Conservation (phyloP, 345 rosid genomes). For the Eucalyptus cladocalyx region DNA sequence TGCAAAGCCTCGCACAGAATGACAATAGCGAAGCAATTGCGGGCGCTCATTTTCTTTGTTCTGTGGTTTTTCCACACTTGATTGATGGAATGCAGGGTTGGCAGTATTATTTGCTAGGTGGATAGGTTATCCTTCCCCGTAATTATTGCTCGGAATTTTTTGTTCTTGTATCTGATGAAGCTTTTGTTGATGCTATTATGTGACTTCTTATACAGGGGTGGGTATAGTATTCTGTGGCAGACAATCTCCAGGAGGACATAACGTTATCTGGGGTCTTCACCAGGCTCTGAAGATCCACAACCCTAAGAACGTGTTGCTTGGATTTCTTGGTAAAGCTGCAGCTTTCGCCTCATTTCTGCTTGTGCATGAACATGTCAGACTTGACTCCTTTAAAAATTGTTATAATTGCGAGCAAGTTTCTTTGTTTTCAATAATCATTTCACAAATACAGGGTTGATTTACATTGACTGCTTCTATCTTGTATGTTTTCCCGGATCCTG, state of each 20-base stretch:
- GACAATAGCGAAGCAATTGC: background rate
- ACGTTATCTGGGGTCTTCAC: constrained; percentile 90
- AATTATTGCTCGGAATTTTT: background rate
- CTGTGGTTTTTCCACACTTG: background rate
- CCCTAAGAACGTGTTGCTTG: constrained; percentile 54
- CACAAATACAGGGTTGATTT: background rate
- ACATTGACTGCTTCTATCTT: background rate
- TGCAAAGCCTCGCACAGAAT: background rate
- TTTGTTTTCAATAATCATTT: background rate
- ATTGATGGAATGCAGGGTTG: background rate
- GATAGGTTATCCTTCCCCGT: background rate
- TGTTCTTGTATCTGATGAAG: accelerated
- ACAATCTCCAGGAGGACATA: constrained; percentile 98
- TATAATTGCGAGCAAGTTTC: background rate
- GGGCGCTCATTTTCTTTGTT: background rate
- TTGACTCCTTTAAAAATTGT: background rate
- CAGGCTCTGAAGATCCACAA: constrained; percentile 80
- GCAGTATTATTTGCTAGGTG: background rate
- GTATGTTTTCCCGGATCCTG: background rate
- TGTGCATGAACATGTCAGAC: background rate
- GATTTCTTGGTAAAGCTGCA: constrained; percentile 65
- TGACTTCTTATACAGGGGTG: constrained; percentile 38
- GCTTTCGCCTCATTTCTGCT: background rate
- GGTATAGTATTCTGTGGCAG: constrained; percentile 93
- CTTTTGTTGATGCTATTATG: background rate